Conservation (phyloP, 352 stramenopile genomes). For the Stephanocyclus meneghinianus region DNA sequence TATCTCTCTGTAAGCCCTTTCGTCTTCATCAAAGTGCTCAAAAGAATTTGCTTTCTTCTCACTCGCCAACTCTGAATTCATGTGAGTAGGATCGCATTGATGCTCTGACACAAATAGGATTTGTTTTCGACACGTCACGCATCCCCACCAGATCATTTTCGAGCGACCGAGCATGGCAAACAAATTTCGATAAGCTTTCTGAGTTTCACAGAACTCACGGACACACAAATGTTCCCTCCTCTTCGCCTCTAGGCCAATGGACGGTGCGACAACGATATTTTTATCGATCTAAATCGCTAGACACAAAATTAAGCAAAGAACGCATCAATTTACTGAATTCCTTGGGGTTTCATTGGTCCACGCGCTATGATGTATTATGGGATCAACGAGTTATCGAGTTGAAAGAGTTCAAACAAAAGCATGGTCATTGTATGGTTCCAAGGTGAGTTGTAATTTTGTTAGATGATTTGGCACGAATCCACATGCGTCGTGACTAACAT, state of each 20-base stretch:
- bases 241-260: conserved; percentile 36
- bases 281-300: conserved; percentile 17
- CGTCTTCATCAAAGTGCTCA: background rate
- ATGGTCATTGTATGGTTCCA: conserved; percentile 38
- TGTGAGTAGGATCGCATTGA: conserved; percentile 28
- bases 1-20: background rate
- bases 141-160: conserved; percentile 25
- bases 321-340: conserved; percentile 28
- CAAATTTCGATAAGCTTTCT: conserved; percentile 32
- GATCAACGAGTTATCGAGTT: conserved; percentile 27
- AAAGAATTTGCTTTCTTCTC: background rate
- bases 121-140: conserved; percentile 34
- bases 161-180: conserved; percentile 33
- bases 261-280: conserved; percentile 37
- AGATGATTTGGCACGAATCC: background rate
- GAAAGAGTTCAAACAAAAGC: conserved; percentile 25
- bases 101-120: conserved; percentile 31
- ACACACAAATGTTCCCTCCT: conserved; percentile 34
- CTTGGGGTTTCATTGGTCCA: conserved; percentile 30
- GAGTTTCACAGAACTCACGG: conserved; percentile 26
- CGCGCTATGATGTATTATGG: conserved; percentile 38
- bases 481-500: background rate
- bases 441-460: background rate
- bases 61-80: background rate
- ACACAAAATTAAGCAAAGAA: conserved; percentile 25